Conservation (phyloP, 345 rosid species). For the Citrus australasica region DNA sequence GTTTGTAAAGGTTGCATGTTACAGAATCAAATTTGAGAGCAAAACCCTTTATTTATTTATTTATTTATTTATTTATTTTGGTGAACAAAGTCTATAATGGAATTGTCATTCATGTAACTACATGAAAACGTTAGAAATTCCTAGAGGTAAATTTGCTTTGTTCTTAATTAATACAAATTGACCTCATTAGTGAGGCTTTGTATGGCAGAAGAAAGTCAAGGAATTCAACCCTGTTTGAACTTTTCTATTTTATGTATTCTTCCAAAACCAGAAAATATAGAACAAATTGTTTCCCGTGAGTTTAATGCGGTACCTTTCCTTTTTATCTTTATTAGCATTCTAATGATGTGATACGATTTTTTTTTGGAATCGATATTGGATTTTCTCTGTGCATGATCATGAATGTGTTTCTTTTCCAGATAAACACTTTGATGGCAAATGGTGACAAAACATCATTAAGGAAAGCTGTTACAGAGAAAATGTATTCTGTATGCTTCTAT, state of each 20-base stretch:
- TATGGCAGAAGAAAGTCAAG: neutral
- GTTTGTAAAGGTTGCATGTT: neutral
- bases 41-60: neutral
- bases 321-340: neutral
- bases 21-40: neutral
- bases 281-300: neutral
- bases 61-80: neutral
- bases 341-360: neutral
- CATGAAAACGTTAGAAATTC: neutral
- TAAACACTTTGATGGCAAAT: slow-evolving; percentile 61
- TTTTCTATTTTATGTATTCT: neutral
- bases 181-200: neutral
- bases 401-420: slow-evolving; percentile 40
- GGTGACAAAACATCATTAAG: slow-evolving; percentile 75
- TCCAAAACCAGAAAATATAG: neutral
- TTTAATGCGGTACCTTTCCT: neutral
- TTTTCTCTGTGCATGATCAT: slow-evolving; percentile 4
- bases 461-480: slow-evolving; percentile 79
- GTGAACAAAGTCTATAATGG: neutral
- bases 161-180: neutral
- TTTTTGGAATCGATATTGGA: neutral
- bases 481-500: slow-evolving; percentile 81
- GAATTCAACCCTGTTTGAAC: neutral
- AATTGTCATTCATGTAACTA: neutral
- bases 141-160: neutral